These are phyloP conservation scores for Colletotrichum musicola DNA, from an alignment of 2,329 filamentous ascomycete species.

Conservation along the genomic window DNA sequence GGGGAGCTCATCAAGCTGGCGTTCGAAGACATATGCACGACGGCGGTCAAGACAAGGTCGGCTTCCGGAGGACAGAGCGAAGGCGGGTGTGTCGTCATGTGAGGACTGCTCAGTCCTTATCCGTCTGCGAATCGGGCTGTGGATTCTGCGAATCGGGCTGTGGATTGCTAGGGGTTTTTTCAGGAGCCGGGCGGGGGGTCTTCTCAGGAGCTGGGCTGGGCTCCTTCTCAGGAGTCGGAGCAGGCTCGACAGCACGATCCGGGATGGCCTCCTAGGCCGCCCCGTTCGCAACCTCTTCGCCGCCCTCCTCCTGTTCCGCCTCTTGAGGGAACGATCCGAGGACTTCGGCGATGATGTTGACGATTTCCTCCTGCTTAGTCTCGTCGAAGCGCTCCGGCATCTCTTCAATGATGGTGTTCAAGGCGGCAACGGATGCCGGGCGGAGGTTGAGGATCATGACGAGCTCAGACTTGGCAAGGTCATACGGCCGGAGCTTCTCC, in stretches of 20 bases:
- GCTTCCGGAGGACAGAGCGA: constrained; percentile 65
- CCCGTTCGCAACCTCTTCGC: constrained; percentile 53
- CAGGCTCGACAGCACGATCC: constrained; percentile 3
- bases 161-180: neutral
- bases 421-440: constrained; percentile 66
- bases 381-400: constrained; percentile 71
- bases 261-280: constrained; percentile 42
- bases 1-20: constrained; percentile 69
- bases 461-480: constrained; percentile 76
- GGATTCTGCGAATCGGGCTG: neutral
- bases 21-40: constrained; percentile 72
- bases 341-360: constrained; percentile 67
- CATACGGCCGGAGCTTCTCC: constrained; percentile 66
- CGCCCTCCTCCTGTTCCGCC: constrained; percentile 47
- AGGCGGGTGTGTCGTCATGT: constrained; percentile 66
- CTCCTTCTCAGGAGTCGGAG: constrained; percentile 8
- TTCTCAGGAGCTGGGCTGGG: neutral
- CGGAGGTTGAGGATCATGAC: constrained; percentile 77
- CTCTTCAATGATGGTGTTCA: constrained; percentile 76
- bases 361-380: constrained; percentile 70
- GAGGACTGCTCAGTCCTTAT: constrained; percentile 40
- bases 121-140: neutral
- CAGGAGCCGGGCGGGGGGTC: neutral
- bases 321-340: constrained; percentile 63
- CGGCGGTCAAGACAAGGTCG: constrained; percentile 63